phyloP scores from a whole-genome alignment of 2,329 filamentous ascomycete species.

The Mollisia scopiformis region DNA sequence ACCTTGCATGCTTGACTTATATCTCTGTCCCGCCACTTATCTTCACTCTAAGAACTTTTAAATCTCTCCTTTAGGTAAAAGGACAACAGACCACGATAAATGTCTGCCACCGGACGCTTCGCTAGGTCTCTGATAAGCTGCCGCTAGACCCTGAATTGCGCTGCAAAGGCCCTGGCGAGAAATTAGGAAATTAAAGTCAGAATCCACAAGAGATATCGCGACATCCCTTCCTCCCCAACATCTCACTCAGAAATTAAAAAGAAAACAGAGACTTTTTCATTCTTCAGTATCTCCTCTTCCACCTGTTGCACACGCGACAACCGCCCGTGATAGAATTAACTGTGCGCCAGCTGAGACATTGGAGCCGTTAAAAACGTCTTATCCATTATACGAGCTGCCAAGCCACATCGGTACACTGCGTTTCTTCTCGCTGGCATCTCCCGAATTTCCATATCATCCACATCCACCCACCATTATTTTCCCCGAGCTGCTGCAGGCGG shows the following conservation, averaged over 20 bases:
- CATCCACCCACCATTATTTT: background rate
- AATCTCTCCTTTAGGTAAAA: too few relatives aligned
- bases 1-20: too few relatives aligned
- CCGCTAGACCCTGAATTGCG: background rate
- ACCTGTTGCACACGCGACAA: background rate
- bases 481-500: background rate
- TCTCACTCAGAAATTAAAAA: background rate
- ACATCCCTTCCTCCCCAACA: background rate
- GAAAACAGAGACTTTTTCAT: background rate
- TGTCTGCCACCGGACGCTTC: too few relatives aligned
- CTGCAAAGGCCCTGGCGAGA: background rate
- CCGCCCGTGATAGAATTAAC: background rate
- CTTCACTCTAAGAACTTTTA: too few relatives aligned
- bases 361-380: background rate
- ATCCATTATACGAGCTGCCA: conserved; percentile 5
- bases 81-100: too few relatives aligned
- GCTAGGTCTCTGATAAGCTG: background rate
- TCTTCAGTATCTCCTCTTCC: background rate
- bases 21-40: too few relatives aligned
- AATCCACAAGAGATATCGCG: background rate
- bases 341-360: background rate
- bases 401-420: conserved; percentile 2
- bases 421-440: background rate
- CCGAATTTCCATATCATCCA: background rate
- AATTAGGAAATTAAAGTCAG: background rate